phyloP scores from a whole-genome alignment of 495 filamentous ascomycete genomes.

The Podospora didyma region DNA sequence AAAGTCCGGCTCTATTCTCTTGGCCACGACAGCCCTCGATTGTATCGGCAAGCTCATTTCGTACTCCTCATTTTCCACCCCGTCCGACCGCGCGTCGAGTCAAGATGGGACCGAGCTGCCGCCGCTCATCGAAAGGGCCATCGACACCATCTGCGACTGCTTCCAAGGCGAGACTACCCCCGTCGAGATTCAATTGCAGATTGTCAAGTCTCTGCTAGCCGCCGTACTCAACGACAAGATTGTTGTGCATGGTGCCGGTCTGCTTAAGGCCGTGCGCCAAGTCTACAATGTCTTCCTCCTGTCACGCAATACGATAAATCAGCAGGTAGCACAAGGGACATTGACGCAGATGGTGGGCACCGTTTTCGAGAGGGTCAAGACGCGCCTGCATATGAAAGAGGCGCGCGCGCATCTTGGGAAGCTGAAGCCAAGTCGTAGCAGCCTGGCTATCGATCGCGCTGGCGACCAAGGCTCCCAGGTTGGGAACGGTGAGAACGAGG shows the following conservation, averaged over 20 bases:
- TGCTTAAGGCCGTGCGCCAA: conserved; percentile 96
- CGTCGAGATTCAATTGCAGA: conserved; percentile 90
- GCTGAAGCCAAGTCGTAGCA: conserved; percentile 43
- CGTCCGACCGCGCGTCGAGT: conserved; percentile 41
- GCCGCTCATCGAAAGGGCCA: conserved; percentile 87
- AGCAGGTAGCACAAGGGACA: conserved; percentile 94
- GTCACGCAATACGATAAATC: conserved; percentile 84
- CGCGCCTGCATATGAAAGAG: conserved; percentile 83
- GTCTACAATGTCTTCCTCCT: conserved; percentile 98
- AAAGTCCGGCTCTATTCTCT: conserved; percentile 72
- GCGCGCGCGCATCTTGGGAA: conserved; percentile 52
- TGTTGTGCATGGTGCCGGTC: conserved; percentile 92
- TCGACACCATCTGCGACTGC: conserved; percentile 98
- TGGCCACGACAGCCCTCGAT: conserved; percentile 88
- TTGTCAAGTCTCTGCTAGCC: conserved; percentile 92
- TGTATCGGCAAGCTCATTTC: conserved; percentile 98
- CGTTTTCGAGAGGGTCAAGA: conserved; percentile 91
- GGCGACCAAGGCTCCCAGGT: conserved; percentile 34
- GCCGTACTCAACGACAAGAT: conserved; percentile 98
- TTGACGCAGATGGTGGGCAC: conserved; percentile 98
- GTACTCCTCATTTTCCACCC: conserved; percentile 92
- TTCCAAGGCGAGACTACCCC: conserved; percentile 93
- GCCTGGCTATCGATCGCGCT: conserved; percentile 38
- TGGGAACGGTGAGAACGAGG: conserved; percentile 36
- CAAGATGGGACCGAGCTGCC: conserved; percentile 49